Evolutionary conservation across 805 yeast genomes (phyloP), one percentile per base, ranked within the genome.

Genomic region (Myxozyma udenii): DNA sequence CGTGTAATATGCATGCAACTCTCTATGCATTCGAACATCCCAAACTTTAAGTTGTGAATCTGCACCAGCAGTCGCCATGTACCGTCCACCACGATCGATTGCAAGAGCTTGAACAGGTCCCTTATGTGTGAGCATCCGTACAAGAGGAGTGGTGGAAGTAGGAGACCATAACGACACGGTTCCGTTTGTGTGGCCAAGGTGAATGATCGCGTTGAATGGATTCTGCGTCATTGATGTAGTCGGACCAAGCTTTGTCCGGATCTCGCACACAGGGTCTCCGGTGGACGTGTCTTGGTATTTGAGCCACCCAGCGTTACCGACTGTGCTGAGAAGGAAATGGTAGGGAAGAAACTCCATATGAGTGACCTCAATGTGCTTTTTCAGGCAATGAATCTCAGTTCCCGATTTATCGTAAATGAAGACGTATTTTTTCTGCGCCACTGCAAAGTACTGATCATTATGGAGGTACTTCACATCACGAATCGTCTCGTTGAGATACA

Each of bases 261-360:
- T 72, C 67, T 93, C 98, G 40, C 88, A 76, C 1, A 90, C 93
- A 30, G 88, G 71, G 42, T 76, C 79, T 55, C 98, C 98, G 0
- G 98, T 93, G 2, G 96, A 84, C 1, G 90, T 95, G 69, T 93
- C 98, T 65, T 93, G 98, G 69, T 87, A 93, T 70, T 86, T 87
- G 55, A 93, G 74, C 69, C 77, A 85, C 4, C 96, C 96, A 2
- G 95, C 80, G 61, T 85, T 82, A 38, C 98, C 98, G 0, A 95
- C 88, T 0, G 96, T 80, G 1, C 84, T 89, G 43, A 93, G 74
- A 35, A 93, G 72, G 63, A 84, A 90, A 70, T 93, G 98, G 67
- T 90, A 93, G 0, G 98, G 98, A 60, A 93, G 74, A 64, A 87
- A 93, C 57, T 90, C 95, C 64, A 93, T 72, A 53, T 78, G 74